Conservation (phyloP, 2,329 filamentous ascomycete genomes). For the Colletotrichum sojae region DNA sequence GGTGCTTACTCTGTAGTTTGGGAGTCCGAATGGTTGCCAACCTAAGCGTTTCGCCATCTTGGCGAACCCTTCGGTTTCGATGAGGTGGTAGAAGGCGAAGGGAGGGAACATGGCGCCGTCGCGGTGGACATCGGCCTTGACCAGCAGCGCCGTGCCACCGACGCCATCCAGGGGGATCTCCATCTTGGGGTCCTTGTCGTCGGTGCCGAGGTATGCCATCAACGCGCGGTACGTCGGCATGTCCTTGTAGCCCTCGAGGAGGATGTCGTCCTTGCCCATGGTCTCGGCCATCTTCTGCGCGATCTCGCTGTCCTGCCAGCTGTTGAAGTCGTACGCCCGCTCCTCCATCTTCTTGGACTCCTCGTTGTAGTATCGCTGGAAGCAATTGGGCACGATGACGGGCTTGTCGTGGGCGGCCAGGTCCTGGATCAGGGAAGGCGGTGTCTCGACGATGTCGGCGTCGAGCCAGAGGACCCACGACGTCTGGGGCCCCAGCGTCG, state of each 20-base stretch:
- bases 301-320: constrained; percentile 90
- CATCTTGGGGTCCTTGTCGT: constrained; percentile 68
- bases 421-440: constrained; percentile 88
- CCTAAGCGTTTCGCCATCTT: constrained; percentile 95
- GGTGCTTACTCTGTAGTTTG: constrained; percentile 90
- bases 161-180: constrained; percentile 91
- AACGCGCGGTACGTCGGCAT: constrained; percentile 92
- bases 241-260: constrained; percentile 93
- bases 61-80: constrained; percentile 98
- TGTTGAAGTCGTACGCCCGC: constrained; percentile 96
- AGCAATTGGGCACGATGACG: constrained; percentile 97
- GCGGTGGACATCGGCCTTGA: constrained; percentile 96
- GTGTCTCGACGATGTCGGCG: constrained; percentile 91
- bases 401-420: constrained; percentile 88
- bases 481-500: constrained; percentile 89
- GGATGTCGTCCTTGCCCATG: constrained; percentile 92
- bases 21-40: constrained; percentile 88
- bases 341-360: constrained; percentile 79
- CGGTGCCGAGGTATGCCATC: constrained; percentile 85
- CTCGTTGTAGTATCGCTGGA: constrained; percentile 83
- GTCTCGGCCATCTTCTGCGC: constrained; percentile 81
- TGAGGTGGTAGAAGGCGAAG: constrained; percentile 95
- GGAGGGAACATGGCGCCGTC: constrained; percentile 99
- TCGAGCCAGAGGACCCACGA: constrained; percentile 99
- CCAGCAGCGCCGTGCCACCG: constrained; percentile 90